These are phyloP conservation scores for Parascedosporium putredinis DNA, from an alignment of 2,329 filamentous ascomycete species.

Conservation along the genomic window DNA sequence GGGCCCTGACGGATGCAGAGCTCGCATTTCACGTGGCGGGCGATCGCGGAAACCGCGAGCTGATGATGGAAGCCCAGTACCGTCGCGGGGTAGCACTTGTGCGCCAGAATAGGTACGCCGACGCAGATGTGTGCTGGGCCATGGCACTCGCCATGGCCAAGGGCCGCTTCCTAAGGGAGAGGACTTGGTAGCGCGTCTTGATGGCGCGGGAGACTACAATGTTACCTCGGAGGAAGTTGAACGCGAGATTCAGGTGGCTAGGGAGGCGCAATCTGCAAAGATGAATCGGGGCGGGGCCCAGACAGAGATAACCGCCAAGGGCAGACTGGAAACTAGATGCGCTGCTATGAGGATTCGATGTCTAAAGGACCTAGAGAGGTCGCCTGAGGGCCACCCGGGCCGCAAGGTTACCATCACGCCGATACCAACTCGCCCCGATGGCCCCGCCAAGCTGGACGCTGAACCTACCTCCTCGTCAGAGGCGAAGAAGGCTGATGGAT, in stretches of 20 bases:
- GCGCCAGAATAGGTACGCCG: conserved; percentile 59
- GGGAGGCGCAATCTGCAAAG: conserved; percentile 11
- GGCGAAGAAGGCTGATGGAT: neutral
- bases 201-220: conserved; percentile 37
- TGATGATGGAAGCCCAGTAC: conserved; percentile 73
- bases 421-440: conserved; percentile 9
- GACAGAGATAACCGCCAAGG: conserved; percentile 10
- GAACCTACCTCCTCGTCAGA: neutral
- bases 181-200: conserved; percentile 17
- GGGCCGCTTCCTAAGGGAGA: conserved; percentile 15
- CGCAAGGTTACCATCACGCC: conserved; percentile 31
- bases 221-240: conserved; percentile 22
- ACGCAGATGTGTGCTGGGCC: conserved; percentile 61
- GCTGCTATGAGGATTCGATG: conserved; percentile 27
- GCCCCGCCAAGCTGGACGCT: neutral
- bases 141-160: conserved; percentile 38
- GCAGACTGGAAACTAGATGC: conserved; percentile 2
- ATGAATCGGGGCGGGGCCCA: conserved; percentile 15
- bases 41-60: conserved; percentile 61
- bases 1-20: conserved; percentile 61
- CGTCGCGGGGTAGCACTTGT: conserved; percentile 67
- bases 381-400: conserved; percentile 32
- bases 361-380: conserved; percentile 31
- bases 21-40: conserved; percentile 50
- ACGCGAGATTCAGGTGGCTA: conserved; percentile 21